phyloP scores from a whole-genome alignment of 148 eudicot species.

The Camellia granthamiana region DNA sequence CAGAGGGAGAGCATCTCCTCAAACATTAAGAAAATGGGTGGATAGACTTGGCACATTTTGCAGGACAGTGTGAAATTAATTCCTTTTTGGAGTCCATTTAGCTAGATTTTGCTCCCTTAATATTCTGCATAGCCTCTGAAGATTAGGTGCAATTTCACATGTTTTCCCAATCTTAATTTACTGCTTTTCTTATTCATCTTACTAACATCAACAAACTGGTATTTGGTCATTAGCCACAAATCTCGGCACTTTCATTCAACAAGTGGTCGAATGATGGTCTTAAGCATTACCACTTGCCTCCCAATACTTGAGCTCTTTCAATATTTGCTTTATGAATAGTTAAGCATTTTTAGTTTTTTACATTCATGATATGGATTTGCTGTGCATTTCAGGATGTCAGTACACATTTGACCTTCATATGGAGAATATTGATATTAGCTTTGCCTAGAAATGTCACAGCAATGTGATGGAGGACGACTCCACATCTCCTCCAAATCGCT shows the following conservation, averaged over 20 bases:
- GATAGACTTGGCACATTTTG: too few relatives aligned
- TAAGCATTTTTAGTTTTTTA: background rate
- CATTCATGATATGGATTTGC: background rate
- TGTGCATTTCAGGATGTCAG: background rate
- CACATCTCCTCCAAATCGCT: too few relatives aligned
- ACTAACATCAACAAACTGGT: background rate
- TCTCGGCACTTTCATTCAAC: background rate
- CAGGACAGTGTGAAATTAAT: too few relatives aligned
- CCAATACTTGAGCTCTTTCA: background rate
- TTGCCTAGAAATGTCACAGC: background rate
- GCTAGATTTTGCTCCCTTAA: background rate
- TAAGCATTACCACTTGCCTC: background rate
- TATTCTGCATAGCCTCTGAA: background rate
- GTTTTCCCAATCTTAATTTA: background rate
- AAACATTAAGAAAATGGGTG: too few relatives aligned
- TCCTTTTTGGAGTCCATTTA: background rate
- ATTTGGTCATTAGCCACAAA: background rate
- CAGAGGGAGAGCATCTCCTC: too few relatives aligned
- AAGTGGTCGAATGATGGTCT: background rate
- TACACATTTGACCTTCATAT: background rate
- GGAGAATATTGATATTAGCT: background rate
- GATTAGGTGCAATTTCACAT: background rate
- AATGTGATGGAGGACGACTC: background rate
- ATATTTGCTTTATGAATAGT: background rate
- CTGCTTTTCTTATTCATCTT: background rate